Percentiles rank a stretch among this genome's conserved stretches.
phyloP scores from a whole-genome alignment of 768 basidiomycete genomes.

The Neoboletus brunneissimus region DNA sequence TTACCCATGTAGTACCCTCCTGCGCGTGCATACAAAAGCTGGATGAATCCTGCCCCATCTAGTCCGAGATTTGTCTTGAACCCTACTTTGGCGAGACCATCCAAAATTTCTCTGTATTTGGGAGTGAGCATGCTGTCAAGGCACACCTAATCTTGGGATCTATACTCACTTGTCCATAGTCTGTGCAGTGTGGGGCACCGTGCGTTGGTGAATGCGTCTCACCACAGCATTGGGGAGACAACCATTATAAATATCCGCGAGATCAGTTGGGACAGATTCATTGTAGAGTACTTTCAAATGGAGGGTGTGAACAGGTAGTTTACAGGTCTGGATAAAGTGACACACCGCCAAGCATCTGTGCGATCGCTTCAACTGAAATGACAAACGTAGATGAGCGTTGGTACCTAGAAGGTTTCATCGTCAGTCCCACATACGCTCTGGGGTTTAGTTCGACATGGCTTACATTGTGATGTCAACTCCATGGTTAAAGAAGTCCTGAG shows the following conservation, averaged over 20 bases:
- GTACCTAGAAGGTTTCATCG: slow-evolving; percentile 7
- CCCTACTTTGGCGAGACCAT: slow-evolving; percentile 38
- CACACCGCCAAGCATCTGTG: slow-evolving; percentile 12
- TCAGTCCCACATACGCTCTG: background rate
- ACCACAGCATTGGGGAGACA: slow-evolving; percentile 16
- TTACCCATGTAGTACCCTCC: slow-evolving; percentile 44
- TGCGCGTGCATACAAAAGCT: slow-evolving; percentile 25
- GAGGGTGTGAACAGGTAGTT: background rate
- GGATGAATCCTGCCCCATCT: slow-evolving; percentile 33
- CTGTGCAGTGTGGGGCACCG: slow-evolving; percentile 13
- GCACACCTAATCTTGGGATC: no score
- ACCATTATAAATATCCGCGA: slow-evolving; percentile 18
- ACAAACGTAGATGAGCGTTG: slow-evolving; percentile 27
- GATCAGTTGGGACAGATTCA: slow-evolving; percentile 20
- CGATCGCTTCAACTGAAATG: slow-evolving; percentile 11
- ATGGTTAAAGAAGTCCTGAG: slow-evolving; percentile 33
- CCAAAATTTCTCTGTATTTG: slow-evolving; percentile 31
- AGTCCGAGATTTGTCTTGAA: slow-evolving; percentile 38
- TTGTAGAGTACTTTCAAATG: slow-evolving; percentile 16
- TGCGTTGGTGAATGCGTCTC: slow-evolving; percentile 24
- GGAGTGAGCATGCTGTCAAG: background rate
- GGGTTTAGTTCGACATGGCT: background rate
- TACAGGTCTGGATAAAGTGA: background rate
- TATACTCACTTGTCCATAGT: slow-evolving; percentile 28
- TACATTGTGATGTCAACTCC: slow-evolving; percentile 33